Evolutionary conservation across 305 asterid species (phyloP), one percentile per base, ranked within the genome.

Genomic region (Fraxinus latifolia): DNA sequence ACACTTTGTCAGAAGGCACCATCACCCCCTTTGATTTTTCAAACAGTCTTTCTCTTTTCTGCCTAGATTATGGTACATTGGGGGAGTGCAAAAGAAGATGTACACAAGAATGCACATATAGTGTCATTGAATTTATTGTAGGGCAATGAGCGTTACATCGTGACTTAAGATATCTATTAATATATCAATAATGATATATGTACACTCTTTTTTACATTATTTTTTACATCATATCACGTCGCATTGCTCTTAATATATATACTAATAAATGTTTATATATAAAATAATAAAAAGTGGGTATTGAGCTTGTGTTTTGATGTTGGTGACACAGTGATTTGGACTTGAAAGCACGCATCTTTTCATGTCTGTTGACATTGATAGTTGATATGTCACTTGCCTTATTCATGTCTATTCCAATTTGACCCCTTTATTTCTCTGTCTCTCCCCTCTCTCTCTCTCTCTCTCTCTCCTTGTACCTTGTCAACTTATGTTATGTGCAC

Each of bases 301-400:
- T 15, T 50, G 21, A 4, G 60, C 60, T 50, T 50, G 62, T 50
- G 62, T 50, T 50, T 50, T 50, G 62, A 50, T 50, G 62, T 50
- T 50, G 62, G 62, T 50, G 93, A 71, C 89, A 91, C 91, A 93
- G 93, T 93, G 99, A 90, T 87, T 87, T 81, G 82, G 97, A 95
- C 94, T 82, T 93, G 99, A 95, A 92, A 91, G 97, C 91, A 85
- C 97, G 98, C 95, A 92, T 95, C 99, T 93, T 93, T 92, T 95
- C 99, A 90, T 93, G 99, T 95, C 97, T 82, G 89, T 91, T 92
- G 98, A 95, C 94, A 90, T 80, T 90, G 97, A 93, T 93, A 80
- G 87, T 93, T 95, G 98, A 92, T 90, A 86, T 90, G 90, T 91
- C 97, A 91, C 97, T 91, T 92, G 91, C 79, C 91, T 90, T 86